Percentiles rank a stretch among this genome's conserved stretches.
Evolutionary conservation across 2,329 filamentous ascomycete species (phyloP).

Genomic region (Sclerotinia borealis): DNA sequence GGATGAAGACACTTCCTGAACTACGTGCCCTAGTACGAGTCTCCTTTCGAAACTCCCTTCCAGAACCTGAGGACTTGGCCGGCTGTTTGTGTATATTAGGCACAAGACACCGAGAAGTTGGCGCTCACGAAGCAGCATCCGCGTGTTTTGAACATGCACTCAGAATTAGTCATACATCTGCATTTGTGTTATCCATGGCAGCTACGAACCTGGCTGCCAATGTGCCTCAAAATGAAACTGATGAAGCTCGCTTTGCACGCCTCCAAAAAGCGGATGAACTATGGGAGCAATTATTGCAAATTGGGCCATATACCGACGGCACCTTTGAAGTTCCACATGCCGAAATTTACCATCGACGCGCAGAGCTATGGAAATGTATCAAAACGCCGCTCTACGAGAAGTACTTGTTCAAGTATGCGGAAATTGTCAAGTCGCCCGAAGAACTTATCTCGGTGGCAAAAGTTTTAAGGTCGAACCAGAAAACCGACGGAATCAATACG

Average conservation of each 20-base stretch:
- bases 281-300: not conserved
- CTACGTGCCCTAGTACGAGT: not conserved
- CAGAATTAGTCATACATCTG: not conserved
- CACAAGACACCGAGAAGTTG: not conserved
- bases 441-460: conserved; percentile 6
- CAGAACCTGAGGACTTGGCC: not conserved
- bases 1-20: conserved; percentile 2
- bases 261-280: not conserved
- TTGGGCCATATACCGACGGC: not conserved
- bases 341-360: conserved; percentile 1
- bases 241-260: not conserved
- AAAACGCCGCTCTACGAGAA: not conserved
- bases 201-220: not conserved
- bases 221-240: not conserved
- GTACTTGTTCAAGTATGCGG: conserved; percentile 1
- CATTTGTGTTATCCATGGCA: conserved; percentile 5
- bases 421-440: not conserved
- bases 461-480: conserved; percentile 1
- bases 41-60: not conserved
- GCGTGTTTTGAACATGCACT: not conserved
- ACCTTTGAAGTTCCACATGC: conserved; percentile 1
- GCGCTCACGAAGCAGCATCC: not conserved
- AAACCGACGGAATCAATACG: conserved; percentile 1
- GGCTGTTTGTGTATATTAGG: conserved; percentile 3
- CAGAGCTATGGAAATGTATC: not conserved